phyloP scores from a whole-genome alignment of 805 yeast species.

The Suhomyces faveliae region DNA sequence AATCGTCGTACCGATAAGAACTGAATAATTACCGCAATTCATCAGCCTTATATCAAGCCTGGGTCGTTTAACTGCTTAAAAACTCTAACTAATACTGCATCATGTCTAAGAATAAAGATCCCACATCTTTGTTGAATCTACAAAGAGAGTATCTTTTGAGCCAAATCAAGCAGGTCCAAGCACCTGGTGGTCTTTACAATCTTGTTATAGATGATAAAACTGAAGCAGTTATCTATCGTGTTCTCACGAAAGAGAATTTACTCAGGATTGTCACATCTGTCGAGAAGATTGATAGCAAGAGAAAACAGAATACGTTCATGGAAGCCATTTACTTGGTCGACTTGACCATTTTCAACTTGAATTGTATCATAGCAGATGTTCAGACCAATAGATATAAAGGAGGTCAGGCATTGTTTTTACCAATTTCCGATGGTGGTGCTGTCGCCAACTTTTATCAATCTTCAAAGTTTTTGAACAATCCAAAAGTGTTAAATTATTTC shows the following conservation, averaged over 20 bases:
- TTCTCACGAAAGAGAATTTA: constrained; percentile 49
- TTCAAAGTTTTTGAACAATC: constrained; percentile 27
- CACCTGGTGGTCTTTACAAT: constrained; percentile 29
- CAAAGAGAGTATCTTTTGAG: constrained; percentile 31
- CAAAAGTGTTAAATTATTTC: constrained; percentile 30
- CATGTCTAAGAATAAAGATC: constrained; percentile 24
- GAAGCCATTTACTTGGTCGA: constrained; percentile 81
- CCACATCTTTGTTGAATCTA: constrained; percentile 25
- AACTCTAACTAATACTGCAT: neutral
- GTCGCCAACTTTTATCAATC: constrained; percentile 19
- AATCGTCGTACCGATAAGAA: neutral
- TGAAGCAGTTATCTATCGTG: constrained; percentile 44
- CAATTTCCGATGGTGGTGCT: constrained; percentile 30
- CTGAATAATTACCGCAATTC: no score
- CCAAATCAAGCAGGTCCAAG: constrained; percentile 30
- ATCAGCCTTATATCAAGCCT: neutral
- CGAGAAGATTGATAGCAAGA: constrained; percentile 58
- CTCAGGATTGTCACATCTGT: constrained; percentile 60
- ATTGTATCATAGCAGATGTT: constrained; percentile 76
- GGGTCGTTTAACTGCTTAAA: neutral
- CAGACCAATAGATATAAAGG: constrained; percentile 69
- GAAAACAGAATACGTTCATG: constrained; percentile 61
- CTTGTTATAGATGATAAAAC: constrained; percentile 59
- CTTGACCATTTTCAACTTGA: constrained; percentile 63
- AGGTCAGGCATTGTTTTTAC: constrained; percentile 72